These are phyloP conservation scores for Punctularia strigosozonata DNA, from an alignment of 768 basidiomycete species.

Conservation along the genomic window DNA sequence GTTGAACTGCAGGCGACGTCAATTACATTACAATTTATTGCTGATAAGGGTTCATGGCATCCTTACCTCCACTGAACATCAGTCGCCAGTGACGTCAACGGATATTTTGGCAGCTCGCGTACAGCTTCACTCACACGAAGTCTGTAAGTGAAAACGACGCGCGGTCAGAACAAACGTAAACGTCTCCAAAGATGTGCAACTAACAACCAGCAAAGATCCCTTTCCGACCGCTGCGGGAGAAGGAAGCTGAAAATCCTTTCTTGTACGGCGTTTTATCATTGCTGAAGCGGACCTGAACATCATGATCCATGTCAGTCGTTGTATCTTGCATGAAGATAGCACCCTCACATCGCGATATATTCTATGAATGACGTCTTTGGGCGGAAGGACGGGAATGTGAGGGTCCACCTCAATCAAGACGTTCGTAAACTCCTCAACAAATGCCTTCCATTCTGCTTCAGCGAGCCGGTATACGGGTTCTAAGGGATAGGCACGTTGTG, in stretches of 20 bases:
- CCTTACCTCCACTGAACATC: too few relatives aligned
- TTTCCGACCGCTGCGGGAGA: slow-evolving; percentile 84
- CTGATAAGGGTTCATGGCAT: not conserved
- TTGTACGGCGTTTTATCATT: slow-evolving; percentile 98
- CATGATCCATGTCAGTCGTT: not conserved
- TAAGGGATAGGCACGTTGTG: slow-evolving; percentile 13
- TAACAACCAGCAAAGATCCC: slow-evolving; percentile 81
- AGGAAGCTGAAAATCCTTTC: slow-evolving; percentile 63
- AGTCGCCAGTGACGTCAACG: not conserved
- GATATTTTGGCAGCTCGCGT: not conserved
- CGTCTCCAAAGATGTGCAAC: slow-evolving; percentile 19
- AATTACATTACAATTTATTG: not conserved
- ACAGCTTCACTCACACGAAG: not conserved
- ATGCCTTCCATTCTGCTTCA: slow-evolving; percentile 84
- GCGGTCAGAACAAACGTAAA: not conserved
- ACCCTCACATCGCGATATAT: slow-evolving; percentile 79
- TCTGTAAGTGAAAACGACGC: not conserved
- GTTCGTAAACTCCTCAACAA: slow-evolving; percentile 61
- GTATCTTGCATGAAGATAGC: not conserved
- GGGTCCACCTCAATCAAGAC: slow-evolving; percentile 62
- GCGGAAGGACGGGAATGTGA: slow-evolving; percentile 79
- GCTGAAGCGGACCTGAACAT: slow-evolving; percentile 66
- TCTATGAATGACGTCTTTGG: slow-evolving; percentile 85
- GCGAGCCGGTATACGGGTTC: slow-evolving; percentile 73
- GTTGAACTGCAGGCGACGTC: slow-evolving; percentile 34